Conservation (phyloP, 2,329 filamentous ascomycete species). For the Hirsutella thompsonii region DNA sequence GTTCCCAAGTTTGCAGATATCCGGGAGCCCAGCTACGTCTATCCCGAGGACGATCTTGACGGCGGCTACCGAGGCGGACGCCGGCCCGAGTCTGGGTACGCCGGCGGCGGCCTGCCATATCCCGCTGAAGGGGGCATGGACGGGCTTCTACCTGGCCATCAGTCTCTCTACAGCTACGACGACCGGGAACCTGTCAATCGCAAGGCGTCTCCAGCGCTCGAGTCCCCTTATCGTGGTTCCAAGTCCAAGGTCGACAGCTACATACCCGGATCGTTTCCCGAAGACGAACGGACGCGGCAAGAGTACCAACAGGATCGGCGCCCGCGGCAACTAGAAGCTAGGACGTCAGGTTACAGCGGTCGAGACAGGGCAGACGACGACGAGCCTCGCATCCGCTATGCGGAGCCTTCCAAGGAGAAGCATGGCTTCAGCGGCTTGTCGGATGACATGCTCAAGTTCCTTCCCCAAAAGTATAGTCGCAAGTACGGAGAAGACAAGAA, state of each 20-base stretch:
- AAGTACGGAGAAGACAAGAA: constrained; percentile 16
- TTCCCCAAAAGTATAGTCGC: constrained; percentile 35
- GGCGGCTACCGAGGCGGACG: constrained; percentile 18
- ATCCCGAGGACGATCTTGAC: constrained; percentile 28
- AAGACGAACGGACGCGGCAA: constrained; percentile 10
- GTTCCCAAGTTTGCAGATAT: constrained; percentile 23
- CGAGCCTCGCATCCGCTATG: constrained; percentile 8
- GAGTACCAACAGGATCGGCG: not conserved
- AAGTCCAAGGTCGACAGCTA: constrained; percentile 18
- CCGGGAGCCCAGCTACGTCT: constrained; percentile 27
- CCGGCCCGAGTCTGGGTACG: constrained; percentile 12
- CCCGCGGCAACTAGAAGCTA: constrained; percentile 1
- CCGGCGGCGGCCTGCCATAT: constrained; percentile 21
- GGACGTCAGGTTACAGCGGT: too few species aligned
- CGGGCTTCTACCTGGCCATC: constrained; percentile 22
- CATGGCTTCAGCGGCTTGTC: constrained; percentile 10
- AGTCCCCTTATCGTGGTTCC: constrained; percentile 23
- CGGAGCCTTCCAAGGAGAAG: constrained; percentile 8
- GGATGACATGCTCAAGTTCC: constrained; percentile 27
- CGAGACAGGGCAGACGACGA: constrained; percentile 3
- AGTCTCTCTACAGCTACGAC: constrained; percentile 27
- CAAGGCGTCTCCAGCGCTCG: constrained; percentile 19
- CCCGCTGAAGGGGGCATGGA: constrained; percentile 24
- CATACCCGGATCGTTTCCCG: constrained; percentile 20
- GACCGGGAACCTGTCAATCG: constrained; percentile 19